Percentiles rank a stretch among this genome's conserved stretches.
These are phyloP conservation scores for Argentina anserina DNA, from an alignment of 306 rosid genomes.

Conservation along the genomic window DNA sequence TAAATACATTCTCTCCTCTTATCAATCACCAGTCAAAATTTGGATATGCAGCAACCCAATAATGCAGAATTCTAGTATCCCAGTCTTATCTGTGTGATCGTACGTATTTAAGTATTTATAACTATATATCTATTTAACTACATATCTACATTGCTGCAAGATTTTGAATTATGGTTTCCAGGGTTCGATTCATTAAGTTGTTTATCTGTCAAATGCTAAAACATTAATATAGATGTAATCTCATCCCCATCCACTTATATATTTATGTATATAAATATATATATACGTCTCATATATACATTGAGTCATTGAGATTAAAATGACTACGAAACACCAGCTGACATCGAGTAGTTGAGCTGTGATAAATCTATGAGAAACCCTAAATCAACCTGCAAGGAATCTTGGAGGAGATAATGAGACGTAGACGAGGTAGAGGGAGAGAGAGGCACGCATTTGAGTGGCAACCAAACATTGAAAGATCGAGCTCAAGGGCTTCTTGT, in stretches of 20 bases:
- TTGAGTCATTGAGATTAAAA: neutral
- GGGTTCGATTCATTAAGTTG: neutral
- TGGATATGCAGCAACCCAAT: neutral
- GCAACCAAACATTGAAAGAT: neutral
- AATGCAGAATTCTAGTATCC: neutral
- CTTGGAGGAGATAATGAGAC: slow-evolving; percentile 5
- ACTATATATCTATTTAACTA: neutral
- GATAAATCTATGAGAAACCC: neutral
- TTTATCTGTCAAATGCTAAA: neutral
- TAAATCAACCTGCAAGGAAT: neutral
- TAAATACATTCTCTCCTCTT: slow-evolving; percentile 1
- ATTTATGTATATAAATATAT: too few relatives aligned
- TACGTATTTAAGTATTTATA: neutral
- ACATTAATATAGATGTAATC: neutral
- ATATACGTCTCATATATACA: too few relatives aligned
- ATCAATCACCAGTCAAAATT: neutral
- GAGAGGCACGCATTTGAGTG: neutral
- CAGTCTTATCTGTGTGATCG: neutral
- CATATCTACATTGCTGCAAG: neutral
- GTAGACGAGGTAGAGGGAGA: neutral
- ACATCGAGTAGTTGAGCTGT: neutral
- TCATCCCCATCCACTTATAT: too few relatives aligned
- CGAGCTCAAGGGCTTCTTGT: neutral
- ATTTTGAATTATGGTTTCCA: neutral
- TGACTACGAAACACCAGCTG: neutral